These are phyloP conservation scores for Cyclocybe aegerita DNA, from an alignment of 768 basidiomycete species.

Conservation along the genomic window DNA sequence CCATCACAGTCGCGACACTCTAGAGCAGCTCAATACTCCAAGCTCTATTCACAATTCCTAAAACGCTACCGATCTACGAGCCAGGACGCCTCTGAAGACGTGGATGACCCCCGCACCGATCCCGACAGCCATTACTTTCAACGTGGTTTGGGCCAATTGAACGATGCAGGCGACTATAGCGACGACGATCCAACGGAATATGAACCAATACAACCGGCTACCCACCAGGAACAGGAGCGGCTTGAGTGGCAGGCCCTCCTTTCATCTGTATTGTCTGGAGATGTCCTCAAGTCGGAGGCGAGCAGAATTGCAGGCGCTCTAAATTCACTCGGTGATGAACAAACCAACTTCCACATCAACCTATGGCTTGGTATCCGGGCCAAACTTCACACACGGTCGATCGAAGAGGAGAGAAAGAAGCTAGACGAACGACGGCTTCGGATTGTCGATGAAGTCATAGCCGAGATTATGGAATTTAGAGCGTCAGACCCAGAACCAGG, in stretches of 20 bases:
- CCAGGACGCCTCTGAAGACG: conserved; percentile 38
- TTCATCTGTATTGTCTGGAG: conserved; percentile 88
- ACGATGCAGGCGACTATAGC: conserved; percentile 68
- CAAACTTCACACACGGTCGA: conserved; percentile 73
- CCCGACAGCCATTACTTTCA: conserved; percentile 83
- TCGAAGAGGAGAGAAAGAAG: conserved; percentile 78
- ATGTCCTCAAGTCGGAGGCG: conserved; percentile 94
- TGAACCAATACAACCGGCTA: conserved; percentile 65
- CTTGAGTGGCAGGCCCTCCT: conserved; percentile 97
- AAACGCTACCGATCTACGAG: conserved; percentile 67
- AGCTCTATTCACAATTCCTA: conserved; percentile 81
- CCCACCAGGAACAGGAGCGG: conserved; percentile 75
- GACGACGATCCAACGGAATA: conserved; percentile 72
- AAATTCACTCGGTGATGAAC: conserved; percentile 66
- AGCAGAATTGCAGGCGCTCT: conserved; percentile 84
- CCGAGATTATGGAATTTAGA: conserved; percentile 79
- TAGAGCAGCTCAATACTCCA: conserved; percentile 38
- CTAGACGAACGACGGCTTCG: conserved; percentile 83
- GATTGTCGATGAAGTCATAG: conserved; percentile 78
- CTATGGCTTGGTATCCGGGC: conserved; percentile 93
- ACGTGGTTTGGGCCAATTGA: conserved; percentile 64
- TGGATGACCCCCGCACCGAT: conserved; percentile 73
- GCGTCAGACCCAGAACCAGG: conserved; percentile 40
- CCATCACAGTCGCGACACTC: conserved; percentile 33
- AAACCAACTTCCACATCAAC: conserved; percentile 63